Base-by-base conservation (phyloP, 1,284 basidiomycete species). In the Termitomyces sp. region DNA sequence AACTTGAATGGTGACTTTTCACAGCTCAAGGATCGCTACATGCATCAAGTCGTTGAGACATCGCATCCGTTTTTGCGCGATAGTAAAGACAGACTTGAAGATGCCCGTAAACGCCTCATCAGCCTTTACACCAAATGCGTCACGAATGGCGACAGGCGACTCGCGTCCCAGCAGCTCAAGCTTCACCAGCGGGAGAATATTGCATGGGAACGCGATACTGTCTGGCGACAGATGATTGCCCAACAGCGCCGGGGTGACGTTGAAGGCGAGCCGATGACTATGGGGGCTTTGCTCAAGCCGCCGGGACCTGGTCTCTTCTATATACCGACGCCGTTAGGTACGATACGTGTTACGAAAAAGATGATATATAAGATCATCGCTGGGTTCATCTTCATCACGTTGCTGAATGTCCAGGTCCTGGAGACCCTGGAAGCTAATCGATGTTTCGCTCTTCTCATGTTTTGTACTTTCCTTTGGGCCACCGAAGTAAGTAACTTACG, bases 221-320 rank as follows among this genome's bases (percentile, higher is more conserved):
- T 99, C 4, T 99, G 96, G 96, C 81, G 95, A 28, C 92, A 96
- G 70, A 98, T 99, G 96, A 94, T 99, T 62, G 88, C 88, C 12
- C 85, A 87, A 33, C 92, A 94, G 65, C 83, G 94, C 46, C 80
- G 84, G 9, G 88, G 87, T 3, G 80, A 81, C 42, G 66, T 65
- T 2, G 75, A 74, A 28, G 71, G 70, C 17, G 70, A 71, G 40
- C 70, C 76, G 1, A 69, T 71, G 47, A 70, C 71, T 17, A 69
- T 77, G 34, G 71, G 71, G 15, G 66, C 67, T 3, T 48, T 64
- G 34, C 31, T 55, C 13, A 64, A 58, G 50, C 53, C 58, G 21
- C 60, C 62, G 3, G 62, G 62, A 9, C 62, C 58, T 5, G 62
- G 57, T 6, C 54, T 62, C 8, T 64, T 62, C 46, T 62, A 48